Evolutionary conservation across 129 eudicot genomes (phyloP).

Genomic region (Centrapalus pauciflorus): DNA sequence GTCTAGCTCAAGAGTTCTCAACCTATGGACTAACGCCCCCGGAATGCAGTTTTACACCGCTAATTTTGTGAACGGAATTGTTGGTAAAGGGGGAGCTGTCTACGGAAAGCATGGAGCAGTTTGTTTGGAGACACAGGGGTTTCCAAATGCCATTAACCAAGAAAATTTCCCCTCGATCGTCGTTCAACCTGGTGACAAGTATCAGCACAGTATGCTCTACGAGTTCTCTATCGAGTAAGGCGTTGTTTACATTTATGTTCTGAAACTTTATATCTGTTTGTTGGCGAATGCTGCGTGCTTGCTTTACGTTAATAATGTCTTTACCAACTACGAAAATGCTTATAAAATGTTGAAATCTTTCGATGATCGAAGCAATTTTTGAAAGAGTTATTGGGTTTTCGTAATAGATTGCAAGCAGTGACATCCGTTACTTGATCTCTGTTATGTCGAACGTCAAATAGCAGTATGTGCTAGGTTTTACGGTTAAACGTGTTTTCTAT

Average conservation of each 20-base stretch:
- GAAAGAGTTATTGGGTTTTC: too few relatives aligned
- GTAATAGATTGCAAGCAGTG: too few relatives aligned
- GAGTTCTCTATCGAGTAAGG: constrained; percentile 71
- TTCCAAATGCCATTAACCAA: constrained; percentile 77
- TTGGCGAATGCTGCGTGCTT: neutral
- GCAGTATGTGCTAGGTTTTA: too few relatives aligned
- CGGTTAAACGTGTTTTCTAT: too few relatives aligned
- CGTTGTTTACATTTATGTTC: neutral
- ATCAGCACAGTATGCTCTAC: constrained; percentile 74
- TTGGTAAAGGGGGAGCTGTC: constrained; percentile 82
- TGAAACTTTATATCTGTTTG: neutral
- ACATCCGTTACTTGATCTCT: too few relatives aligned
- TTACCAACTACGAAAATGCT: too few relatives aligned
- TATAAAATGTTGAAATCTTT: too few relatives aligned
- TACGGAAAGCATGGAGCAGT: constrained; percentile 72
- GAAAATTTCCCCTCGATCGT: constrained; percentile 68
- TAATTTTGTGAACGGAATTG: constrained; percentile 63
- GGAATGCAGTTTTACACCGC: constrained; percentile 96
- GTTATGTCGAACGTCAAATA: too few relatives aligned
- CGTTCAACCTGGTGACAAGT: constrained; percentile 75
- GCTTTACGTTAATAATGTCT: neutral
- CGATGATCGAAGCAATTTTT: too few relatives aligned
- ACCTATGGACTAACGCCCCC: constrained; percentile 89
- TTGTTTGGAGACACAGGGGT: constrained; percentile 94
- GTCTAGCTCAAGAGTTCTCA: constrained; percentile 58